Conservation (phyloP, 2,329 filamentous ascomycete species). For the Cytospora mali region DNA sequence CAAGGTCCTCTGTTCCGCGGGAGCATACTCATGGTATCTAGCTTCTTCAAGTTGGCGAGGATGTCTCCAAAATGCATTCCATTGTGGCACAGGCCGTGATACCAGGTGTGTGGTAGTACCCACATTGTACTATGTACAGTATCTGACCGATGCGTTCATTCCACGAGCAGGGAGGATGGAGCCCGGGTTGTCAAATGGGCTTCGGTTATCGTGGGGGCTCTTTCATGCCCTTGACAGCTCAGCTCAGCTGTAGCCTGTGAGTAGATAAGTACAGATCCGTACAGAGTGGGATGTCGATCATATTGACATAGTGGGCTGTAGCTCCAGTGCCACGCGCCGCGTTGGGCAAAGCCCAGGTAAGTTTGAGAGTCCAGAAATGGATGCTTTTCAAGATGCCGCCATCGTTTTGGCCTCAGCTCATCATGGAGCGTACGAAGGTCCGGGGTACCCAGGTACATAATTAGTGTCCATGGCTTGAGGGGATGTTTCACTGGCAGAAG, state of each 20-base stretch:
- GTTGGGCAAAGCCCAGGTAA: background rate
- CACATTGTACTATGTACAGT: no score
- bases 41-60: background rate
- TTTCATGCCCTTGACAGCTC: background rate
- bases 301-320: background rate
- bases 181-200: background rate
- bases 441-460: no score
- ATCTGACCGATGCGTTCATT: background rate
- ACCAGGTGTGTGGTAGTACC: constrained; percentile 14
- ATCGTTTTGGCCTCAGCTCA: constrained; percentile 1
- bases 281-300: background rate
- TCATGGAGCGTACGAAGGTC: constrained; percentile 1
- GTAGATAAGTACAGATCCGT: background rate
- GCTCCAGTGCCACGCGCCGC: background rate
- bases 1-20: constrained; percentile 6
- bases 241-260: background rate
- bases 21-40: constrained; percentile 1
- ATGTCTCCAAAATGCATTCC: constrained; percentile 18
- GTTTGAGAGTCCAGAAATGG: no score
- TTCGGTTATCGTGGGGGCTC: background rate
- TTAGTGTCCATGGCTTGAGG: constrained; percentile 10
- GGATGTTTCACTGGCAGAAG: constrained; percentile 11
- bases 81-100: constrained; percentile 16
- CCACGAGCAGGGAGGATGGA: background rate
- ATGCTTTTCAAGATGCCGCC: constrained; percentile 5